These are phyloP conservation scores for Chrysochromulina tobinii DNA, from an alignment of 78 protist species.

Conservation along the genomic window DNA sequence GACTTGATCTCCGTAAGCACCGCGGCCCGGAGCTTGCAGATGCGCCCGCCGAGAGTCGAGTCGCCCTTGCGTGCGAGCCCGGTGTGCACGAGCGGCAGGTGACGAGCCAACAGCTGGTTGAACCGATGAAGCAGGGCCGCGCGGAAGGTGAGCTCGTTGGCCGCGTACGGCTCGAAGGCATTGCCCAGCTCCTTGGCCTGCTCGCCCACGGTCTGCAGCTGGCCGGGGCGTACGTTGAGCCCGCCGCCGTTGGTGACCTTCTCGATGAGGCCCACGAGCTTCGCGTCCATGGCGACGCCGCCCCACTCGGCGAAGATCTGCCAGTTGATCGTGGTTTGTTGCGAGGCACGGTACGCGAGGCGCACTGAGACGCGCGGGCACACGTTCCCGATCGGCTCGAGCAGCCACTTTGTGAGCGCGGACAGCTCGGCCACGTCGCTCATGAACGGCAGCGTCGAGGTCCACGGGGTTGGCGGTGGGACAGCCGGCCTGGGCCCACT, in stretches of 20 bases:
- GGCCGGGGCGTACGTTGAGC: not conserved
- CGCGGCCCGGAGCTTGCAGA: not conserved
- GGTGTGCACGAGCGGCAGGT: constrained; percentile 16
- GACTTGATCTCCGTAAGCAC: not conserved
- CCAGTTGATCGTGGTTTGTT: too few relatives aligned
- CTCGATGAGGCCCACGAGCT: not conserved
- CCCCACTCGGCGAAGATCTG: not conserved
- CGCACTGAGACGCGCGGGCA: too few relatives aligned
- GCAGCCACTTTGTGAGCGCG: not conserved
- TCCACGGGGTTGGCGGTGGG: not conserved
- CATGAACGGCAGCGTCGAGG: not conserved
- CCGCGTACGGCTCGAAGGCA: not conserved
- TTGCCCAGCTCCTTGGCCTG: too few relatives aligned
- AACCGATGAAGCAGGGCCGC: not conserved
- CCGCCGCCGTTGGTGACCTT: too few relatives aligned
- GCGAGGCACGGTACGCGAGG: too few relatives aligned
- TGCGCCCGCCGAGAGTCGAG: not conserved
- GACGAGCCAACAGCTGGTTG: not conserved
- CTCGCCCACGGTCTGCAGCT: not conserved
- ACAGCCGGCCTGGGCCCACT: too few relatives aligned
- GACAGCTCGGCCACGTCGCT: not conserved
- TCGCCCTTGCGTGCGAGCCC: not conserved
- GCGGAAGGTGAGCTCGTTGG: not conserved
- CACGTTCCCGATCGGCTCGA: not conserved
- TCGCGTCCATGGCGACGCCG: not conserved